These are phyloP conservation scores for Teratosphaeria gauchensis DNA, from an alignment of 2,329 filamentous ascomycete species.

Conservation along the genomic window DNA sequence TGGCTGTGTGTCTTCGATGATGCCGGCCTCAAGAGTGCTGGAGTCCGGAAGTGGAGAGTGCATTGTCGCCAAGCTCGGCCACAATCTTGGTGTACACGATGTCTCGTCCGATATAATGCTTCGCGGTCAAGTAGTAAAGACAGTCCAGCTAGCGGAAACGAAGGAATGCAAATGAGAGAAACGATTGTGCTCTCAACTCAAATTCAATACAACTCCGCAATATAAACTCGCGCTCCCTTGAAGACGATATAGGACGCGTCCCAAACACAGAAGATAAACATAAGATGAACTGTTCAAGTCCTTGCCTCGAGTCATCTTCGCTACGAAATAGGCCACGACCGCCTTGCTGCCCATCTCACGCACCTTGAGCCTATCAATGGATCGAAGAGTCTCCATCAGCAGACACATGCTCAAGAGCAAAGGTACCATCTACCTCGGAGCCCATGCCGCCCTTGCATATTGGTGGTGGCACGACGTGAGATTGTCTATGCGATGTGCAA, in stretches of 20 bases:
- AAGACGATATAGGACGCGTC: neutral
- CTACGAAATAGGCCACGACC: neutral
- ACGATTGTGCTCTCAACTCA: neutral
- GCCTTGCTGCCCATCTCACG: neutral
- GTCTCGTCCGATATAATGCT: neutral
- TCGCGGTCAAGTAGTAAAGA: neutral
- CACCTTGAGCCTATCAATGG: neutral
- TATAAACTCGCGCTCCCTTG: too few relatives aligned
- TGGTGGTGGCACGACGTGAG: neutral
- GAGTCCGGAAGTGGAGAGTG: conserved; percentile 22
- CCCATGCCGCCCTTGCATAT: neutral
- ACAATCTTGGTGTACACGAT: neutral
- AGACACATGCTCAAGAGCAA: neutral
- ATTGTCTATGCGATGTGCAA: neutral
- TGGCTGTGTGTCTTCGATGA: conserved; percentile 21
- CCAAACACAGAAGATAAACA: neutral
- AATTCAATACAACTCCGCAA: neutral
- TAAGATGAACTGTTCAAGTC: neutral
- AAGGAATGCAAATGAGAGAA: neutral
- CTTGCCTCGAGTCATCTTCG: neutral
- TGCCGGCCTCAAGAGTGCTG: conserved; percentile 24
- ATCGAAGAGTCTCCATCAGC: neutral
- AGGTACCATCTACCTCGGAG: neutral
- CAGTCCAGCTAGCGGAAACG: neutral
- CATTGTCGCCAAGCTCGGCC: conserved; percentile 5